Evolutionary conservation across 768 basidiomycete species (phyloP).

Genomic region (Boletus sp.): DNA sequence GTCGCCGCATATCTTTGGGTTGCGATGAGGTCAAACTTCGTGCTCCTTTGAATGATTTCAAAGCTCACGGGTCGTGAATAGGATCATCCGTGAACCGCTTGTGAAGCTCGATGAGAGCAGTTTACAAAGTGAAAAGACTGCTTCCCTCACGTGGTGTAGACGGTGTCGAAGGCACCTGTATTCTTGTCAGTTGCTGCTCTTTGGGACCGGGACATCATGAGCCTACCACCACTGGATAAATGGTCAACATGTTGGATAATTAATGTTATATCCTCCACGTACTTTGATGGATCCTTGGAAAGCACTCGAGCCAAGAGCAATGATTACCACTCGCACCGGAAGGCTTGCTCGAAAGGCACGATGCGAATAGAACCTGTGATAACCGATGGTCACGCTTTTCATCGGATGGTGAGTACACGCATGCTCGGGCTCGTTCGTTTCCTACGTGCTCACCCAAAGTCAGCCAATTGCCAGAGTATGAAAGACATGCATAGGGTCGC

Average conservation of each 20-base stretch:
- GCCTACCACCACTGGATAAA: constrained; percentile 8
- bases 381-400: constrained; percentile 11
- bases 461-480: constrained; percentile 5
- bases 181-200: not conserved
- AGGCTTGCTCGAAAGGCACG: constrained; percentile 3
- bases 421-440: no score
- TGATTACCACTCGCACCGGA: constrained; percentile 1
- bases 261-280: not conserved
- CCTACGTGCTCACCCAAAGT: constrained; percentile 9
- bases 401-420: not conserved
- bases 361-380: constrained; percentile 10
- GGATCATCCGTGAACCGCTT: constrained; percentile 13
- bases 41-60: not conserved
- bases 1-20: constrained; percentile 10
- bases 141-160: constrained; percentile 10
- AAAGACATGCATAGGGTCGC: constrained; percentile 6
- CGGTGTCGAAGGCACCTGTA: constrained; percentile 12
- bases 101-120: not conserved
- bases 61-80: constrained; percentile 10
- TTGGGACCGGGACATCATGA: not conserved
- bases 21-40: not conserved
- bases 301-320: constrained; percentile 9
- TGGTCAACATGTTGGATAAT: not conserved
- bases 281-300: constrained; percentile 13
- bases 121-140: not conserved